A percentile compares a stretch with the other conserved stretches of the same genome.
Evolutionary conservation across 176 grass and related monocot genomes (phyloP).

Genomic region (Oryza meyeriana): DNA sequence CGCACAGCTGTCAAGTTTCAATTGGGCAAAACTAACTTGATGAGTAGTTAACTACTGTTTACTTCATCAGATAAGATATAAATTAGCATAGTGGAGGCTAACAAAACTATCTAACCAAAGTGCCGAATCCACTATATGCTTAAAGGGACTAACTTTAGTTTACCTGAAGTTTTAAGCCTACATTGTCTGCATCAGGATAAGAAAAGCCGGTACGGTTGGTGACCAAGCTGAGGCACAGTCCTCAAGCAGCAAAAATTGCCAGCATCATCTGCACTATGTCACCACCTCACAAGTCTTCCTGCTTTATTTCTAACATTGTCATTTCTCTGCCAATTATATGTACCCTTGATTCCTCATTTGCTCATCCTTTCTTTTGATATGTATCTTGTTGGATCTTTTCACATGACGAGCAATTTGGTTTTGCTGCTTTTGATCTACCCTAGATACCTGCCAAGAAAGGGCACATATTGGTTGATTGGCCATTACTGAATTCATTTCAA

Average conservation of each 20-base stretch:
- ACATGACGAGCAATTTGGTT: neutral
- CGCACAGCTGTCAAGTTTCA: conserved; percentile 2
- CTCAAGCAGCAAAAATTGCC: conserved; percentile 3
- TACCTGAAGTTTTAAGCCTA: neutral
- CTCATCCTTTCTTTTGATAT: neutral
- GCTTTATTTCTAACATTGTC: neutral
- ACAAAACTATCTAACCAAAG: conserved; percentile 26
- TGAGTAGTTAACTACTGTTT: conserved; percentile 15
- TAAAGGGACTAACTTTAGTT: conserved; percentile 19
- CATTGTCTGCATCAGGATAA: neutral
- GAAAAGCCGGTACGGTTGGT: conserved; percentile 18
- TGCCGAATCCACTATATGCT: conserved; percentile 31
- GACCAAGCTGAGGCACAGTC: conserved; percentile 12
- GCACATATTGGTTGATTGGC: neutral
- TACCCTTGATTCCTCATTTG: neutral
- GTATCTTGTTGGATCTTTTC: neutral
- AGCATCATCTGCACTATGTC: conserved; percentile 27
- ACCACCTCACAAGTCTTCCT: conserved; percentile 1
- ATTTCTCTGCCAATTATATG: neutral
- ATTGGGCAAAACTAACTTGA: neutral
- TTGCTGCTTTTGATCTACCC: neutral
- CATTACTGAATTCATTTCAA: neutral
- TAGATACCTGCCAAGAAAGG: neutral
- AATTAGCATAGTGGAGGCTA: conserved; percentile 30
- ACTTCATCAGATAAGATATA: conserved; percentile 21